Base-by-base conservation (phyloP, 305 asterid species). In the Plantago coronopus region DNA sequence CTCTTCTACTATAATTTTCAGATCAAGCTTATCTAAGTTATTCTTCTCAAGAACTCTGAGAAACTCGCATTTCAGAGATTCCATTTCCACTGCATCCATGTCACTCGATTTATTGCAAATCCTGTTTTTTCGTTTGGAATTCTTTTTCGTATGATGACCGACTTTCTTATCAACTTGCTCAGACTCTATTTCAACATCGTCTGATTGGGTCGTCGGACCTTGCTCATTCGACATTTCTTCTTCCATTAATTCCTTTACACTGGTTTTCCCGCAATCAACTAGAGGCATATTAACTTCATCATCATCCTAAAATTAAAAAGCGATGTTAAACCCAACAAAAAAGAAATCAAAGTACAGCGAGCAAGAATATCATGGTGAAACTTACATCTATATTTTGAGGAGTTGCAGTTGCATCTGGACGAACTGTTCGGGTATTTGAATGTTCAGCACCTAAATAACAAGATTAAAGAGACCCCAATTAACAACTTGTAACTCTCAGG, bases 181-280 rank as follows among this genome's bases (percentile, higher is more conserved):
- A 22, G 44, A 66, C 40, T 67, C 78, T 17, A 14, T 68, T 74
- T 71, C 84, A 64, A 74, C 67, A 54, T 58, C 79, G 54, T 68
- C 66, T 19, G 60, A 58, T 64, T 61, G 84, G 38, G 64, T 72
- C 21, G 47, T 66, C n/a, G 73, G 29, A 49, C 69, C 74, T 69
- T 68, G 74, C 79, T 89, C 91, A 7, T 66, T 69, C 57, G 69
- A 57, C 91, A 93, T 89, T 76, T 89, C 97, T 69, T 82, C 91
- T 78, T 89, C 99, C 86, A 93, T 93, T 61, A 93, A 89, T 68
- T 85, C 84, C 82, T 93, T 93, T 59, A 93, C 93, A 50, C 95
- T 93, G 29, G 87, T 76, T 81, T 57, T 80, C 54, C 63, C 69
- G 44, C 57, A 44, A 67, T 80, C 89, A 49, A 63, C 20, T 57